A percentile compares a stretch with the other conserved stretches of the same genome.
These are phyloP conservation scores for Fraxinus sp. DNA, from an alignment of 305 asterid genomes.

Conservation along the genomic window DNA sequence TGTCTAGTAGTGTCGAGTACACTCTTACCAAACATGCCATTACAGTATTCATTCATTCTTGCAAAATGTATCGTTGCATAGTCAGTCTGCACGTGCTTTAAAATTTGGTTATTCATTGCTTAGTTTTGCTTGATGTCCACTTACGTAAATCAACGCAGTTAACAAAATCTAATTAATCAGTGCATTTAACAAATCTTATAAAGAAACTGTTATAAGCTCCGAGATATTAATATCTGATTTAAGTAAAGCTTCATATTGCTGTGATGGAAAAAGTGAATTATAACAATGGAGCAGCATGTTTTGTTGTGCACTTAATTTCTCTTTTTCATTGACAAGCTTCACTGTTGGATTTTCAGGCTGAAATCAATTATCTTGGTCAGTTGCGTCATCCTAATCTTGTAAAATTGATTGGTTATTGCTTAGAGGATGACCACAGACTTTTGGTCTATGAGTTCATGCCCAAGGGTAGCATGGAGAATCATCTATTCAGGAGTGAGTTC, in stretches of 20 bases:
- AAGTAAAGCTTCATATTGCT: background rate
- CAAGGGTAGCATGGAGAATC: conserved; percentile 78
- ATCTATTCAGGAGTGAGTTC: conserved; percentile 76
- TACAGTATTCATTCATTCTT: background rate
- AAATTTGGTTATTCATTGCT: background rate
- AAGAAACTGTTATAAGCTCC: background rate
- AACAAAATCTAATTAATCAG: background rate
- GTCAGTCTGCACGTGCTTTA: background rate
- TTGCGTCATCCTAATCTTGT: conserved; percentile 67
- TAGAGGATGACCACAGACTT: conserved; percentile 67
- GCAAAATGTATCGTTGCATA: background rate
- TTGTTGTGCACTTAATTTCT: background rate
- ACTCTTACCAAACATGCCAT: background rate
- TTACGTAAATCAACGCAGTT: background rate
- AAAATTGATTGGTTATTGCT: conserved; percentile 64
- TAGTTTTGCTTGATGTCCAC: background rate
- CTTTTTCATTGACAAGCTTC: conserved; percentile 8
- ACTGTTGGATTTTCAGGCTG: conserved; percentile 49
- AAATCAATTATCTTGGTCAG: conserved; percentile 68
- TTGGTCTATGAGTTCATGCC: conserved; percentile 74
- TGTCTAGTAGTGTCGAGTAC: background rate
- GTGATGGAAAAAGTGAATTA: background rate
- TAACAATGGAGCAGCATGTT: background rate
- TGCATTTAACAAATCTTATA: background rate
- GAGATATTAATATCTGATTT: background rate